phyloP scores from a whole-genome alignment of 768 basidiomycete genomes.

The Panaeolus papilionaceus region DNA sequence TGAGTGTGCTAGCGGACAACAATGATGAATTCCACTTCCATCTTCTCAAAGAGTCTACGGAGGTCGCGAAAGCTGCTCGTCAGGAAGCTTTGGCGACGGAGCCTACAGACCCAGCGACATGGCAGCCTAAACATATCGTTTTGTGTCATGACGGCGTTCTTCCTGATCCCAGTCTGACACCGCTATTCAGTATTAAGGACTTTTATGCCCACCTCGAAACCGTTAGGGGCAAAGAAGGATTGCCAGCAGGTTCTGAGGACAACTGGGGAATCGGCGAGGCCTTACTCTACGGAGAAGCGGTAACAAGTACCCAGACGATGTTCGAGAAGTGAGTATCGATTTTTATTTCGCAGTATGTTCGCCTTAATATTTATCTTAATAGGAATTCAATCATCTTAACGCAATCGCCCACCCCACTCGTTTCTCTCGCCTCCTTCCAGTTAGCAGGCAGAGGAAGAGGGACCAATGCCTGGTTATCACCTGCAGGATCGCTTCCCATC shows the following conservation, averaged over 20 bases:
- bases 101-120: constrained; percentile 37
- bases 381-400: constrained; percentile 82
- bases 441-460: constrained; percentile 90
- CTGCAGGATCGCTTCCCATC: constrained; percentile 86
- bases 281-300: constrained; percentile 84
- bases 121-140: constrained; percentile 61
- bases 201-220: constrained; percentile 64
- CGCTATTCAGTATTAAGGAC: constrained; percentile 69
- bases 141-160: constrained; percentile 53
- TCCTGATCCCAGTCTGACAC: constrained; percentile 61
- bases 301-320: constrained; percentile 95
- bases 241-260: constrained; percentile 26
- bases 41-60: constrained; percentile 36
- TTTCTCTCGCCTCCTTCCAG: constrained; percentile 89
- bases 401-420: constrained; percentile 72
- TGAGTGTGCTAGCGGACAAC: constrained; percentile 58
- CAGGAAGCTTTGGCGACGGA: constrained; percentile 25
- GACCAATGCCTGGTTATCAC: constrained; percentile 91
- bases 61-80: constrained; percentile 38
- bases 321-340: constrained; percentile 78
- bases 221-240: constrained; percentile 35
- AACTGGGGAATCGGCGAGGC: constrained; percentile 75
- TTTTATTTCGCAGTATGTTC: constrained; percentile 5
- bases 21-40: constrained; percentile 78
- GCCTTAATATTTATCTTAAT: constrained; percentile 15